phyloP scores from a whole-genome alignment of 2,329 filamentous ascomycete genomes.

The Aspergillus sp. region DNA sequence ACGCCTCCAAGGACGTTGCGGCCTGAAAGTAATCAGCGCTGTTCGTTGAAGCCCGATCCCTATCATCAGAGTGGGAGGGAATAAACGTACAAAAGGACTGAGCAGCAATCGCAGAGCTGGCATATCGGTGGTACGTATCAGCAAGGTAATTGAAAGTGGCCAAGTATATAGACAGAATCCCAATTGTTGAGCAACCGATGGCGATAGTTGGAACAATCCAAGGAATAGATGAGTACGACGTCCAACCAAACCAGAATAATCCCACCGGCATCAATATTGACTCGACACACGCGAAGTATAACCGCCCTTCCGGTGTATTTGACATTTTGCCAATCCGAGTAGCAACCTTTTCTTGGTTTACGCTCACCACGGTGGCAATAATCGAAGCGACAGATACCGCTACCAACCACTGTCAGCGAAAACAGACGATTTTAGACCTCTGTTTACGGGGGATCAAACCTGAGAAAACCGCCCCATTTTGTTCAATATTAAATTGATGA shows the following conservation, averaged over 20 bases:
- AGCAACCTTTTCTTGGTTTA: slow-evolving; percentile 70
- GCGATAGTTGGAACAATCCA: slow-evolving; percentile 73
- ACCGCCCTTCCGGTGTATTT: slow-evolving; percentile 67
- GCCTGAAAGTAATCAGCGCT: slow-evolving; percentile 19
- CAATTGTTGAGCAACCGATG: slow-evolving; percentile 74
- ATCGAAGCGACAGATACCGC: slow-evolving; percentile 68
- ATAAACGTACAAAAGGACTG: slow-evolving; percentile 68
- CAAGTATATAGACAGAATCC: slow-evolving; percentile 83
- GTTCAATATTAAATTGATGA: slow-evolving; percentile 66
- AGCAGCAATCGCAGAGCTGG: slow-evolving; percentile 80
- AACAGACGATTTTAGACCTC: neutral
- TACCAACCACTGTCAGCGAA: slow-evolving; percentile 8
- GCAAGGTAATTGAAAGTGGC: slow-evolving; percentile 92
- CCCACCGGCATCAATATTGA: slow-evolving; percentile 74
- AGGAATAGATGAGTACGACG: slow-evolving; percentile 59
- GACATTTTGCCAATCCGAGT: slow-evolving; percentile 48
- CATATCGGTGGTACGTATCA: slow-evolving; percentile 82
- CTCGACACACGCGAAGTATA: slow-evolving; percentile 81
- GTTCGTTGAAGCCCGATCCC: neutral
- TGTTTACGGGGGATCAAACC: slow-evolving; percentile 26
- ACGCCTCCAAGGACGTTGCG: slow-evolving; percentile 78
- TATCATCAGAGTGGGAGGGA: neutral
- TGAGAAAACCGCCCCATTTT: slow-evolving; percentile 71
- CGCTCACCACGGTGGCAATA: slow-evolving; percentile 66
- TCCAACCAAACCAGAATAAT: slow-evolving; percentile 79